These are phyloP conservation scores for Tolypocladium nubicola DNA, from an alignment of 2,329 filamentous ascomycete species.

Conservation along the genomic window DNA sequence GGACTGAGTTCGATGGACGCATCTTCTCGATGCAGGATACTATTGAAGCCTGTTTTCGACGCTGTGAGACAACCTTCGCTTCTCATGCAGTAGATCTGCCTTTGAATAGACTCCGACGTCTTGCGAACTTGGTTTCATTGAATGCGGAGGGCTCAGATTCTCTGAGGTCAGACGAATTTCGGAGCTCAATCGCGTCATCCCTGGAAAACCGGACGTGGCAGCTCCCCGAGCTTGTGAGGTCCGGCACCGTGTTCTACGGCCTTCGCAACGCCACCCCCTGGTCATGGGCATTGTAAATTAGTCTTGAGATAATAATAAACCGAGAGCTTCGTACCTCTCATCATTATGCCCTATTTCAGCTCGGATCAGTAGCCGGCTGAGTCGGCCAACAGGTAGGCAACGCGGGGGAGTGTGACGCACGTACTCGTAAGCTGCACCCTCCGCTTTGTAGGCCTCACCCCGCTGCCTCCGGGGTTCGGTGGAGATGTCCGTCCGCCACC, in stretches of 20 bases:
- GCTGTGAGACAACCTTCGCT: slow-evolving; percentile 1
- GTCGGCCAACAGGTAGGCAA: too few relatives aligned
- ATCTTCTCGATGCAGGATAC: slow-evolving; percentile 1
- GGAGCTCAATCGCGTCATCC: slow-evolving; percentile 1
- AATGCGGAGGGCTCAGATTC: neutral
- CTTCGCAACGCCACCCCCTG: slow-evolving; percentile 3
- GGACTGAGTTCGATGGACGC: slow-evolving; percentile 2
- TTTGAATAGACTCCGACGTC: neutral
- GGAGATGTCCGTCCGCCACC: too few relatives aligned
- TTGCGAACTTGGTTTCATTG: slow-evolving; percentile 3
- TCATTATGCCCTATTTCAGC: neutral
- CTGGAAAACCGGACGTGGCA: neutral
- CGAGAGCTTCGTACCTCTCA: neutral
- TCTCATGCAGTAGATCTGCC: neutral
- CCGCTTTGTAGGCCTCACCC: too few relatives aligned
- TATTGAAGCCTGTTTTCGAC: neutral
- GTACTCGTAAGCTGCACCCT: too few relatives aligned
- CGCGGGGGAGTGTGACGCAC: too few relatives aligned
- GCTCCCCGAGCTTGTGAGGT: neutral
- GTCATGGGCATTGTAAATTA: slow-evolving; percentile 3
- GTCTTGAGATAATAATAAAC: neutral
- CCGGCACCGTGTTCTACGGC: neutral
- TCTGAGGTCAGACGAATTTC: neutral
- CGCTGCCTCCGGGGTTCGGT: too few relatives aligned
- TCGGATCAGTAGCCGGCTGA: too few relatives aligned